phyloP scores from a whole-genome alignment of 1,284 basidiomycete genomes.

The Ganoderma boninense region DNA sequence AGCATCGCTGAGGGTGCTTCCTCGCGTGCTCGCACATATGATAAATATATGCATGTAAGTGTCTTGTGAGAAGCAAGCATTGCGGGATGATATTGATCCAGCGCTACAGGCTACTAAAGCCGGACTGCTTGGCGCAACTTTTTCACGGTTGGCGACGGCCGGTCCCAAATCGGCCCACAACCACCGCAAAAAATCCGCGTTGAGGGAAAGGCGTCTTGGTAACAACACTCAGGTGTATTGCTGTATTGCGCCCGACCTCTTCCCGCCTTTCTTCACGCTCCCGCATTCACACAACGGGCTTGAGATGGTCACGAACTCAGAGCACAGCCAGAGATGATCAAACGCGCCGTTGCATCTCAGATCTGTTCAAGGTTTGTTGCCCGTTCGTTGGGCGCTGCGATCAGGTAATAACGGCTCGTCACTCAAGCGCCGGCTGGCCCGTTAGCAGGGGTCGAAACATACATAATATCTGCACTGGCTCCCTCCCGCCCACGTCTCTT shows the following conservation, averaged over 20 bases:
- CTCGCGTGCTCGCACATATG: not conserved
- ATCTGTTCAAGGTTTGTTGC: not conserved
- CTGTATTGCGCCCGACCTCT: not conserved
- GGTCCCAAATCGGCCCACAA: not conserved
- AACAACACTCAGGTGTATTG: not conserved
- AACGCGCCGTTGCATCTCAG: not conserved
- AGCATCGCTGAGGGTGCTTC: not conserved
- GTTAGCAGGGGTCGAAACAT: not conserved
- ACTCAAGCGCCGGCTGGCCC: not conserved
- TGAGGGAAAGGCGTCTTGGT: not conserved
- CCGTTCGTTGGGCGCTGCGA: not conserved
- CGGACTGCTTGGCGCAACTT: not conserved
- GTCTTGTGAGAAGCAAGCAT: not conserved
- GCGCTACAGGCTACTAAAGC: not conserved
- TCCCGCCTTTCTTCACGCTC: not conserved
- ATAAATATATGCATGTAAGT: not conserved
- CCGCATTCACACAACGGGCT: not conserved
- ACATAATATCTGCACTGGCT: not conserved
- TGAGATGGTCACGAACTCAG: not conserved
- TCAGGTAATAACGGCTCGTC: not conserved
- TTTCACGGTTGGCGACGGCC: not conserved
- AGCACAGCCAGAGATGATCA: not conserved
- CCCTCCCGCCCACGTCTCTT: not conserved
- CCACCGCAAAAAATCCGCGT: not conserved
- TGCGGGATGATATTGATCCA: not conserved